Evolutionary conservation across 169 alveolate species (phyloP), one percentile per base, ranked within the genome.

Genomic region (Cryptosporidium muris): DNA sequence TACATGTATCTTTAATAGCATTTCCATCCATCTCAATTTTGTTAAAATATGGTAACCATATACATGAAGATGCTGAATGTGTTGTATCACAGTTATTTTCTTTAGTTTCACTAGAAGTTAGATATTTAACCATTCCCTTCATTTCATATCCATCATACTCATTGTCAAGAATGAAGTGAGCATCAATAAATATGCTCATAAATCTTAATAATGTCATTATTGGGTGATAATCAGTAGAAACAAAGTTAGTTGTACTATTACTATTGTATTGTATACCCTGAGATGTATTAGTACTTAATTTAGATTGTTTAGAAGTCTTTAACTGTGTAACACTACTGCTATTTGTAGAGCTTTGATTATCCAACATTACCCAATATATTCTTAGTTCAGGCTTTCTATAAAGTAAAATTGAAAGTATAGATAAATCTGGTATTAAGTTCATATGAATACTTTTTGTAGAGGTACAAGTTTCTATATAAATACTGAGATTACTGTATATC

Each of bases 371-470:
- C 85, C 85, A 74, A 43, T 58, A 74, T 12, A 68, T 58, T 16
- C 49, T 74, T 12, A 74, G 49, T 12, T 74, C 85, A 40, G 85
- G 25, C 51, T 74, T 74, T 64, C 60, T 74, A 51, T 74, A 74
- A 34, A 74, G 68, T 12, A 74, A 42, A 56, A 74, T 74, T 25
- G 85, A 74, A 9, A 74, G 34, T 16, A 74, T 34, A 36, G 85
- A 74, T 9, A 74, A 48, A 25, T 74, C 85, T 56, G 85, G 85
- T 45, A 74, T 74, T 36, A 74, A 74, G 47, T 64, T 74, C 14
- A 74, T 42, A 16, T 74, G 85, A 8, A 74, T 58, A 34, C 54
- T 74, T n/a, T 74, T 74, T 8, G 68, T 60, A 11, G 74, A 11
- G 36, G 67, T 51, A 47, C 85, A 74, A 9, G 54, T 74, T 49